Base-by-base conservation (phyloP, 371 early-diverging fungal genomes). In the Apophysomyces variabilis region DNA sequence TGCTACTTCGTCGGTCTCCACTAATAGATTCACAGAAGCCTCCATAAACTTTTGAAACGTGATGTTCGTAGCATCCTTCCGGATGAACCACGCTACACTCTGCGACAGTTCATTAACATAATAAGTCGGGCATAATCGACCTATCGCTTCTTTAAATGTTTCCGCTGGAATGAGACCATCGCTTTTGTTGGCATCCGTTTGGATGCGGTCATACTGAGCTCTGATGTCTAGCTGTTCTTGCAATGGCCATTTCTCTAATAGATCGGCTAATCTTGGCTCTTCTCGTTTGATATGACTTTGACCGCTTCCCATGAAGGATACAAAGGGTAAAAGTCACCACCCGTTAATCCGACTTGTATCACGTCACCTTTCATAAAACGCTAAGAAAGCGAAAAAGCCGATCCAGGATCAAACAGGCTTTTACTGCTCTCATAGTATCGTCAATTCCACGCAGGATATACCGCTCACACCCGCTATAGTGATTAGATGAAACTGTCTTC, bases 291-390 rank as follows among this genome's bases (percentile, higher is more conserved):
- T 44, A 39, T 57, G 56, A 38, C 71, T 71, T 37, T 60, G 62
- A 57, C 66, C 57, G 61, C 66, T 71, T 7, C 71, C 71, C 71
- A 71, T 71, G 46, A 11, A 35, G 43, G 13, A 5, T 8, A 35
- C 32, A 58, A 50, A 59, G 7, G 59, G 37, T 9, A 38, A 60
- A 41, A 41, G 13, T 11, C 8, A 41, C 13, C 5, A 11, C 13
- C 13, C 3, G 41, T 41, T 26, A 26, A 26, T 26, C 32, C 32
- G 32, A 26, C 32, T 26, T 26, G 32, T 26, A 26, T 26, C 32
- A 26, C 32, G 32, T 26, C 32, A 26, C 32, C 32, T 26, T 26
- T 26, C 32, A 26, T 26, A 26, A 26, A 3, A 26, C 32, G 32
- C 32, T 26, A 26, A 26, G 32, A 26, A 26, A 26, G 32, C 32